A percentile compares a stretch with the other conserved stretches of the same genome.
Evolutionary conservation across 176 grass and related monocot genomes (phyloP).

Genomic region (Aechmea fasciata): DNA sequence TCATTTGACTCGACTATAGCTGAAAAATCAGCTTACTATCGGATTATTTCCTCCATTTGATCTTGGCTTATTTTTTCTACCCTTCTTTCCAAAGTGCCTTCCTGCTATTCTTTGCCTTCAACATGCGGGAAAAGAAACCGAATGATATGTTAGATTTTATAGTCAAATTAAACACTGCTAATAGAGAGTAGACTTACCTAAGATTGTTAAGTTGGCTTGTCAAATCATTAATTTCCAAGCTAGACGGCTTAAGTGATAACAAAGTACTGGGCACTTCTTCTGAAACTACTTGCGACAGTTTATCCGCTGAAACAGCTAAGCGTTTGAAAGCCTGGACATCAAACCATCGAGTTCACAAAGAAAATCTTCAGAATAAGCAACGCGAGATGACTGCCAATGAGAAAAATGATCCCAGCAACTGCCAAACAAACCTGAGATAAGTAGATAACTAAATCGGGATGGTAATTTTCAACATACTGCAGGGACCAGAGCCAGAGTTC

Average conservation of each 20-base stretch:
- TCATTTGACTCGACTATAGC: neutral
- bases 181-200: slow-evolving; percentile 19
- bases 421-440: slow-evolving; percentile 5
- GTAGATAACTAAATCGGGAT: neutral
- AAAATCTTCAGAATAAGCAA: neutral
- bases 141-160: slow-evolving; percentile 1
- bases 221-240: slow-evolving; percentile 50
- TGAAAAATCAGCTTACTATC: neutral
- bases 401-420: slow-evolving; percentile 33
- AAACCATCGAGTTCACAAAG: neutral
- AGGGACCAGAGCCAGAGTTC: neutral
- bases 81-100: slow-evolving; percentile 16
- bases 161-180: neutral
- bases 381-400: slow-evolving; percentile 26
- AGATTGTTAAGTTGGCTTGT: slow-evolving; percentile 34
- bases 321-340: slow-evolving; percentile 21
- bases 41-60: slow-evolving; percentile 1
- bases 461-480: neutral
- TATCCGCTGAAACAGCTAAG: slow-evolving; percentile 21
- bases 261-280: slow-evolving; percentile 39
- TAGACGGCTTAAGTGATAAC: slow-evolving; percentile 33
- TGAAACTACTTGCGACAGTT: slow-evolving; percentile 21
- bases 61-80: slow-evolving; percentile 1
- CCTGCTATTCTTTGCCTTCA: slow-evolving; percentile 26
- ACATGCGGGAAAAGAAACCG: neutral